Evolutionary conservation across 2,329 filamentous ascomycete species (phyloP), one percentile per base, ranked within the genome.

Genomic region (Hymenoscyphus fructigenus): DNA sequence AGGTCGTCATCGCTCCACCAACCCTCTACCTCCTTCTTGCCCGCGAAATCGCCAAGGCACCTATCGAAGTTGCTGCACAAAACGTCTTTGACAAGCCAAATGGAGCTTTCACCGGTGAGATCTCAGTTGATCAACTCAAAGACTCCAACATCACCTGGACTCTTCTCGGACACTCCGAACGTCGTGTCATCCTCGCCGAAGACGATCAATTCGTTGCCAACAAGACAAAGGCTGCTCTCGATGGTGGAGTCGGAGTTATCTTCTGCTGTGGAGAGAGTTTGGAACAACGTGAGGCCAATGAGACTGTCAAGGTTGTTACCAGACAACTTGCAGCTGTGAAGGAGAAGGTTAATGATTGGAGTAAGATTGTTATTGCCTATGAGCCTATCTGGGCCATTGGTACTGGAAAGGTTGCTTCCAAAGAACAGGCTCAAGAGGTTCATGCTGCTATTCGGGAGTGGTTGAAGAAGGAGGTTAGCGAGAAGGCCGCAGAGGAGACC

Each of bases 51-150:
- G 86, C 94, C 75, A 87, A 89, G 78, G 76, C 85, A 73, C 88
- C 88, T 70, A 84, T 99, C 77, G 90, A 91, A 76, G 91, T 99
- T 69, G 91, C 94, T 65, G 90, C 95, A 65, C 95, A 99, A 84
- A 99, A 99, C 82, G 92, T 98, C 80, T 98, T 88, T 81, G 91
- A 98, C 85, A 94, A 94, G 87, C 92, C 93, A 78, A 93, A 95
- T 80, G 95, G 95, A 74, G 95, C 95, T 74, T 98, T 91, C 85
- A 99, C 95, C 41, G 95, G 95, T 76, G 95, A 99, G 84, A 95
- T 97, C 82, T 93, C 90, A 71, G 93, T 93, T 70, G 83, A 89
- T 68, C 95, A 98, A 84, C 88, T 99, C 75, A 89, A 91, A 81
- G 95, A 98, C 81, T 88, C 85, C 81, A 88, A 88, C 77, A 91